Percentiles rank a stretch among this genome's conserved stretches.
phyloP scores from a whole-genome alignment of 176 grass and related monocot species.

The Oryza coarctata region DNA sequence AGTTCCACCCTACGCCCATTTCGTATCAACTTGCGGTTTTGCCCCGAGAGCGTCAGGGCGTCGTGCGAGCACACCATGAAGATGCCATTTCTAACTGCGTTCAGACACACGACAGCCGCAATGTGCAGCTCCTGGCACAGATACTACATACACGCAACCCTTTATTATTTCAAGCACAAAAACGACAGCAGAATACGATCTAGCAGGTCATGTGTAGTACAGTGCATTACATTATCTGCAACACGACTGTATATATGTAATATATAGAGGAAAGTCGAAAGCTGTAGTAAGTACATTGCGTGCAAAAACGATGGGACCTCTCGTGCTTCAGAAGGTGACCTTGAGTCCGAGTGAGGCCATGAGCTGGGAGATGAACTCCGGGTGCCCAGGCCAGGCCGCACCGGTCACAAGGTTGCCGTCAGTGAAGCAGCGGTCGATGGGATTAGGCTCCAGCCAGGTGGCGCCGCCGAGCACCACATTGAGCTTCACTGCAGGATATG shows the following conservation, averaged over 20 bases:
- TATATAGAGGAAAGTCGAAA: neutral
- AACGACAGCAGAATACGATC: neutral
- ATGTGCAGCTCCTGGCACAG: too few species aligned
- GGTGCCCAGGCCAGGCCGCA: constrained; percentile 90
- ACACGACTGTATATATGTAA: too few species aligned
- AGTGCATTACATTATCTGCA: neutral
- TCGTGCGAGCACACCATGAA: too few species aligned
- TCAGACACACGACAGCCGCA: too few species aligned
- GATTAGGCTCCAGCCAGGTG: constrained; percentile 86
- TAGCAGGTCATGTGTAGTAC: neutral
- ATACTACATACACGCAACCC: too few species aligned
- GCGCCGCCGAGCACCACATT: constrained; percentile 80
- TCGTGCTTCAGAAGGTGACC: constrained; percentile 24
- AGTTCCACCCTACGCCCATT: too few species aligned
- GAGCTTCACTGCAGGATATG: constrained; percentile 90
- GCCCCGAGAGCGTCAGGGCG: too few species aligned
- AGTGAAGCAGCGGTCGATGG: constrained; percentile 81
- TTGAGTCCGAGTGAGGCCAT: constrained; percentile 83
- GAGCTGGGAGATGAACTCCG: constrained; percentile 82
- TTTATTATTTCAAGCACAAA: neutral
- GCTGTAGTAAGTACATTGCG: neutral
- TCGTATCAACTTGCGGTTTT: too few species aligned
- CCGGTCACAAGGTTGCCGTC: constrained; percentile 87
- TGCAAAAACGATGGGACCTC: neutral
- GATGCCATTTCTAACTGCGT: too few species aligned